Evolutionary conservation across 208 protist genomes (phyloP).

Genomic region (Leishmania amazonensis): DNA sequence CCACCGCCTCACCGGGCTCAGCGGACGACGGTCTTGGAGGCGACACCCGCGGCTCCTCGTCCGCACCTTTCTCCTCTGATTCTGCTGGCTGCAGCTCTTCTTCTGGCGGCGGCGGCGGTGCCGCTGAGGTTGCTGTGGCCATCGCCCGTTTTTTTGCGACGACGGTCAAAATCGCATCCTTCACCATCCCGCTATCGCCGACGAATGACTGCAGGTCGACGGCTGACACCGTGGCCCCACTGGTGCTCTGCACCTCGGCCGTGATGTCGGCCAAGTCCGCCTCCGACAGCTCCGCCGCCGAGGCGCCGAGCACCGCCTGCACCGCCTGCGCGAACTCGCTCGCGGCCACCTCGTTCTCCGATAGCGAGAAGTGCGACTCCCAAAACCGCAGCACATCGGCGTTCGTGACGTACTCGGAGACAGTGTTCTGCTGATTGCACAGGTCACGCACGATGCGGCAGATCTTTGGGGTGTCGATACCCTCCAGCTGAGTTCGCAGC

Average conservation of each 20-base stretch:
- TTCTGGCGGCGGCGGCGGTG: not conserved
- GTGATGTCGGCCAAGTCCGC: constrained; percentile 39
- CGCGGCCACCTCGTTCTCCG: constrained; percentile 67
- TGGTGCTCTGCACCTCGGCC: constrained; percentile 32
- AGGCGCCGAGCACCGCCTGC: constrained; percentile 12
- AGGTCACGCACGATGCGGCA: constrained; percentile 72
- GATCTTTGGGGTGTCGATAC: constrained; percentile 88
- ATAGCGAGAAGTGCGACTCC: constrained; percentile 61
- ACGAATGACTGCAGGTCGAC: constrained; percentile 66
- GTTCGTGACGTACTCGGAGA: constrained; percentile 79
- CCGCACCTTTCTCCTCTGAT: constrained; percentile 6
- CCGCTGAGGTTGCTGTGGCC: not conserved
- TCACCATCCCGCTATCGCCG: constrained; percentile 44
- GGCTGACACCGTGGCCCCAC: constrained; percentile 45
- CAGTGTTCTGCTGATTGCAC: constrained; percentile 74
- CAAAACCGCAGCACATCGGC: constrained; percentile 69
- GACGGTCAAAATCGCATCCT: constrained; percentile 26
- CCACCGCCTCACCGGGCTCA: not conserved
- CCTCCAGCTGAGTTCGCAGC: constrained; percentile 68
- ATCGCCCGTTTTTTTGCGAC: constrained; percentile 4
- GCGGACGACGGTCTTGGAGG: not conserved
- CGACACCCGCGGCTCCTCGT: constrained; percentile 1
- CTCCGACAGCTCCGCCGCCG: constrained; percentile 10
- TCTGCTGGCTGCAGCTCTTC: not conserved
- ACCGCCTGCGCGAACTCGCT: constrained; percentile 53